phyloP scores from a whole-genome alignment of 805 yeast genomes.

The Candida loeiensis region DNA sequence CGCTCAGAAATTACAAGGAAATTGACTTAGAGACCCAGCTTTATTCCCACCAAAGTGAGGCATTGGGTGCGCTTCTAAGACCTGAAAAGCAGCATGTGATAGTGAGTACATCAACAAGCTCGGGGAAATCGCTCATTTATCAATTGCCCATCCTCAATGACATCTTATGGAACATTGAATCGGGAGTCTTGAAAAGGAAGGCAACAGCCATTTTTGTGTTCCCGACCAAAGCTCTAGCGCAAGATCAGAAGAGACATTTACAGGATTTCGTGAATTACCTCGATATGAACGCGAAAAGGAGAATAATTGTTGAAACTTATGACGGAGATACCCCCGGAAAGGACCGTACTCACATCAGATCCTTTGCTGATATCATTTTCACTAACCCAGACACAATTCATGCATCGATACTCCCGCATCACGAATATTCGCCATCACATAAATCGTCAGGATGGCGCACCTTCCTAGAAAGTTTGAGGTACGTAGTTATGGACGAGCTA shows the following conservation, averaged over 20 bases:
- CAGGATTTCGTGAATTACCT: slow-evolving; percentile 51
- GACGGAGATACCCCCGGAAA: slow-evolving; percentile 87
- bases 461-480: slow-evolving; percentile 61
- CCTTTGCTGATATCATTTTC: slow-evolving; percentile 72
- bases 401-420: slow-evolving; percentile 75
- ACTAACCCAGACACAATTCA: slow-evolving; percentile 96
- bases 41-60: slow-evolving; percentile 81
- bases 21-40: slow-evolving; percentile 44
- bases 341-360: slow-evolving; percentile 51
- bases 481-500: slow-evolving; percentile 78
- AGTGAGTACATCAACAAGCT: slow-evolving; percentile 91
- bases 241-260: slow-evolving; percentile 88
- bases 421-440: slow-evolving; percentile 28
- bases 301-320: slow-evolving; percentile 66
- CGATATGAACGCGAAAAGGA: slow-evolving; percentile 34
- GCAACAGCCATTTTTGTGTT: slow-evolving; percentile 81
- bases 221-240: slow-evolving; percentile 97
- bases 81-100: slow-evolving; percentile 60
- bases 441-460: slow-evolving; percentile 53
- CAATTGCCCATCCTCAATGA: slow-evolving; percentile 75
- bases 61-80: slow-evolving; percentile 49
- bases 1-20: slow-evolving; percentile 47
- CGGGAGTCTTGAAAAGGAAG: slow-evolving; percentile 28
- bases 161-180: slow-evolving; percentile 33
- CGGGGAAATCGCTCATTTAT: slow-evolving; percentile 91